Evolutionary conservation across 2,329 filamentous ascomycete genomes (phyloP), one percentile per base, ranked within the genome.

Genomic region (Fusarium globosum): DNA sequence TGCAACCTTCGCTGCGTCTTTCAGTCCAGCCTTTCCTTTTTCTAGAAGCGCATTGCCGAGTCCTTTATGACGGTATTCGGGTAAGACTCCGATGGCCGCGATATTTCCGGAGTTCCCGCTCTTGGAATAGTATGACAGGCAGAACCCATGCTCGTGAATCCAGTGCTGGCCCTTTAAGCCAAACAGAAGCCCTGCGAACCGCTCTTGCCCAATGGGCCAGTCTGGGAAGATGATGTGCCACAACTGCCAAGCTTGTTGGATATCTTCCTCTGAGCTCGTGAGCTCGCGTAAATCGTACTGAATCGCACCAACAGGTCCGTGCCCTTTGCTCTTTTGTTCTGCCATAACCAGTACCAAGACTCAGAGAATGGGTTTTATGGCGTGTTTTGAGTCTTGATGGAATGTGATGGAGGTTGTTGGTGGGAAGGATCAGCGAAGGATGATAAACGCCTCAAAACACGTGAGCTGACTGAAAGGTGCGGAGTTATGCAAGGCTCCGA

Each of bases 221-320:
- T 64, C 41, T 2, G 74, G 61, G 7, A 78, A 78, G 41, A 78
- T 64, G 18, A 16, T 20, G 2, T 77, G 70, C 76, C 76, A 78
- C 30, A 78, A 28, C 4, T 68, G 30, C 64, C 69, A 76, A 52
- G 75, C 38, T 21, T 66, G 56, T 4, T 66, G 63, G 10, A 72
- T 33, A 33, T 78, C 75, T 28, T 78, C 46, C 0, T 72, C 65
- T 6, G 68, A 69, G 15, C 11, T 64, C 15, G 63, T 61, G 21
- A 77, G 38, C 4, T 61, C 26, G 26, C 48, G 60, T 20, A 76
- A 71, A 39, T 73, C 23, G 30, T 75, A 39, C 8, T 57, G 48
- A 15, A 23, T 1, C 2, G 1, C 10, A 18, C 7, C 3, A 3
- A 21, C 21, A 10, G 35, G 7, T 14, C 16, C 10, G 8, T 23